Evolutionary conservation across 768 basidiomycete species (phyloP).

Genomic region (Phlebiopsis gigantea): DNA sequence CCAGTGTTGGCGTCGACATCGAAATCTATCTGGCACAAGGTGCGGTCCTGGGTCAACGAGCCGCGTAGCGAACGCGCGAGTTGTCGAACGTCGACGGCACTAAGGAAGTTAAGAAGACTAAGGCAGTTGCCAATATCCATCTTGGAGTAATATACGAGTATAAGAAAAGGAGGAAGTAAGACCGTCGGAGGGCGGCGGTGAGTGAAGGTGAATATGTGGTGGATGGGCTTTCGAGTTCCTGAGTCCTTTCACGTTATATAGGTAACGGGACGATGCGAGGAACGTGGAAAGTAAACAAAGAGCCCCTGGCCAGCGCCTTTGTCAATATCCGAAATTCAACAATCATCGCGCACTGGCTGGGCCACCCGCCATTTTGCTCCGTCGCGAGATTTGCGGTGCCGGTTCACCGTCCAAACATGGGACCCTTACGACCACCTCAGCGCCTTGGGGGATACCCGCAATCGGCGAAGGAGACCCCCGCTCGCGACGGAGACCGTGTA

Average conservation of each 20-base stretch:
- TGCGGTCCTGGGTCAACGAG: constrained; percentile 1
- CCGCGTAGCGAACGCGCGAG: constrained; percentile 2
- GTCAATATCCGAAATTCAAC: neutral
- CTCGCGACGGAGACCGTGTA: neutral
- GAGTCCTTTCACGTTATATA: neutral
- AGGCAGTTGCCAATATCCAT: constrained; percentile 20
- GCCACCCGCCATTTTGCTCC: constrained; percentile 1
- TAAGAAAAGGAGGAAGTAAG: neutral
- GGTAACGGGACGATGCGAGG: neutral
- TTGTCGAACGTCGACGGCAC: neutral
- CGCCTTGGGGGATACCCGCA: neutral
- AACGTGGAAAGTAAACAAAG: constrained; percentile 5
- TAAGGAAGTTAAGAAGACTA: constrained; percentile 15
- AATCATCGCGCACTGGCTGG: neutral
- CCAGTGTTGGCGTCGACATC: constrained; percentile 63
- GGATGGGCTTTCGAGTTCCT: neutral
- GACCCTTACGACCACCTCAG: neutral
- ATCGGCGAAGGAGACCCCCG: neutral
- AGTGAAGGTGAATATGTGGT: neutral
- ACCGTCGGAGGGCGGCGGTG: neutral
- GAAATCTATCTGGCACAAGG: constrained; percentile 31
- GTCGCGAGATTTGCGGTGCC: constrained; percentile 15
- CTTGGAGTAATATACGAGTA: neutral
- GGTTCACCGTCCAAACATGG: constrained; percentile 5
- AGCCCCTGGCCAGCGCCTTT: neutral